Evolutionary conservation across 805 yeast species (phyloP).

Genomic region (Metschnikowia orientalis): DNA sequence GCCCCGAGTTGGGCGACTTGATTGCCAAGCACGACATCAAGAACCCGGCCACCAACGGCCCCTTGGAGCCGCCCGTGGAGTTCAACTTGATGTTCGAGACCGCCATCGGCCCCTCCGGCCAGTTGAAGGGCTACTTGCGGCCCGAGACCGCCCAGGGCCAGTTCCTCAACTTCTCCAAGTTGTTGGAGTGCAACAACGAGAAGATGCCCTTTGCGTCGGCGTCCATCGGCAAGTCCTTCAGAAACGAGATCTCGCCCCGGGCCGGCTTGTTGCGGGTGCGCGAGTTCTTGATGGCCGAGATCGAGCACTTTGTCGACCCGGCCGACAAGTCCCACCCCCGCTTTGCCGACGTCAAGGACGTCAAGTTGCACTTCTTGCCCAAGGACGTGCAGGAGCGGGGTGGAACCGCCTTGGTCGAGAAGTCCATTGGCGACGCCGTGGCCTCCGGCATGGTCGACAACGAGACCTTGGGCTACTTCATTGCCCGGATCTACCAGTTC

Average conservation of each 20-base stretch:
- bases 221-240: slow-evolving; percentile 95
- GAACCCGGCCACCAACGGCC: slow-evolving; percentile 87
- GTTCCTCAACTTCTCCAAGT: slow-evolving; percentile 89
- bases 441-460: slow-evolving; percentile 84
- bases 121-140: slow-evolving; percentile 88
- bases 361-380: slow-evolving; percentile 75
- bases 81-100: slow-evolving; percentile 99
- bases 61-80: slow-evolving; percentile 85
- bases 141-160: slow-evolving; percentile 99
- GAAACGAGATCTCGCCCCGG: slow-evolving; percentile 98
- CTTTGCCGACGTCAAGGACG: slow-evolving; percentile 70
- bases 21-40: slow-evolving; percentile 78
- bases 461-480: slow-evolving; percentile 93
- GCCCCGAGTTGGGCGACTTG: slow-evolving; percentile 85
- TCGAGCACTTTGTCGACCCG: slow-evolving; percentile 98
- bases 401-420: slow-evolving; percentile 57
- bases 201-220: slow-evolving; percentile 99
- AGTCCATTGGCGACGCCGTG: slow-evolving; percentile 90
- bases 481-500: slow-evolving; percentile 88
- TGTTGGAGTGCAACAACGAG: slow-evolving; percentile 90
- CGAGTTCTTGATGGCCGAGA: slow-evolving; percentile 98
- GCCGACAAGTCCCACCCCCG: slow-evolving; percentile 75
- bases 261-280: slow-evolving; percentile 97
- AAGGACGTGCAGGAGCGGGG: slow-evolving; percentile 87
- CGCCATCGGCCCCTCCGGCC: slow-evolving; percentile 98